Percentiles rank a stretch among this genome's conserved stretches.
phyloP scores from a whole-genome alignment of 345 rosid genomes.

The Salix arbutifolia region DNA sequence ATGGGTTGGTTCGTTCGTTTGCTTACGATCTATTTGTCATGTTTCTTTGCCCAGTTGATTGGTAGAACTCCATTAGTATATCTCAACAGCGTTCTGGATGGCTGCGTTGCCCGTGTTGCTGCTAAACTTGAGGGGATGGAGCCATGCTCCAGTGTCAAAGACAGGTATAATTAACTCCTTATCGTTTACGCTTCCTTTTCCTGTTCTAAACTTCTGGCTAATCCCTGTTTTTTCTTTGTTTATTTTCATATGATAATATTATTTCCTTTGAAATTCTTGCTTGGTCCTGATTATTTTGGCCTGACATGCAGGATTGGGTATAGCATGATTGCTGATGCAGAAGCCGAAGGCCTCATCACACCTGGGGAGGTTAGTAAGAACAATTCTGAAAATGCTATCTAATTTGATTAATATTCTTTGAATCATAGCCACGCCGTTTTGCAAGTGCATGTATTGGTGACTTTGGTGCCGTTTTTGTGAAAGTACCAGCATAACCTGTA shows the following conservation, averaged over 20 bases:
- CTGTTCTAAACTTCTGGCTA: neutral
- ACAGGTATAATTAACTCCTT: conserved; percentile 7
- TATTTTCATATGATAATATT: neutral
- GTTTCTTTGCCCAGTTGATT: conserved; percentile 1
- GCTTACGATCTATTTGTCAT: neutral
- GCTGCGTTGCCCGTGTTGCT: conserved; percentile 25
- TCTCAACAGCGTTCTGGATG: conserved; percentile 23
- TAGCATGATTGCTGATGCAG: conserved; percentile 89
- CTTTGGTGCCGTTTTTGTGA: too few relatives aligned
- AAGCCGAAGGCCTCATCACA: conserved; percentile 62
- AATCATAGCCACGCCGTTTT: too few relatives aligned
- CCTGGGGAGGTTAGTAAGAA: conserved; percentile 57
- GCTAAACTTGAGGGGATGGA: conserved; percentile 23
- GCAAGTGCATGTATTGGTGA: too few relatives aligned
- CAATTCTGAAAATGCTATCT: neutral
- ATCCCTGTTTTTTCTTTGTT: neutral
- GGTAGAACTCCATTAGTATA: conserved; percentile 22
- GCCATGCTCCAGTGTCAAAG: conserved; percentile 30
- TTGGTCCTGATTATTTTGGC: neutral
- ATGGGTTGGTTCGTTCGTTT: neutral
- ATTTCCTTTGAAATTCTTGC: neutral
- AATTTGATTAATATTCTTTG: neutral
- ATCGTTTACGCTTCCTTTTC: neutral
- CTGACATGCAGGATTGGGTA: conserved; percentile 64
- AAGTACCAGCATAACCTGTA: too few relatives aligned